Evolutionary conservation across 176 grass and related monocot genomes (phyloP).

Genomic region (Neostapfia colusana): DNA sequence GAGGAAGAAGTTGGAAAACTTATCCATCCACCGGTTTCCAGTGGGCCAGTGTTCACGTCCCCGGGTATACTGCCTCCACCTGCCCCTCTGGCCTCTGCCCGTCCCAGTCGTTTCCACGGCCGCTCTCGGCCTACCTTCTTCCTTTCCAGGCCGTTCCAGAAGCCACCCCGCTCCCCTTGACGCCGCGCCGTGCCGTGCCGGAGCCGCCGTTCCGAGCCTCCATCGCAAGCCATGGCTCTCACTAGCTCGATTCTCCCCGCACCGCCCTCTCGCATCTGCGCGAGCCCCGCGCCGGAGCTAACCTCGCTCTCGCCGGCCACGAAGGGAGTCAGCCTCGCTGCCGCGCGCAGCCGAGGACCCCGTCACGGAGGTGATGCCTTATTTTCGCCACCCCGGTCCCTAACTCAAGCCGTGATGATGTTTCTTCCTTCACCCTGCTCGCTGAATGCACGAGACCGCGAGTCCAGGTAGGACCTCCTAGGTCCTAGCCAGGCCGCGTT

Average conservation of each 20-base stretch:
- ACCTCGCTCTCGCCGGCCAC: slow-evolving; percentile 30
- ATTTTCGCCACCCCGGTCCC: background rate
- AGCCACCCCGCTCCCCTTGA: slow-evolving; percentile 24
- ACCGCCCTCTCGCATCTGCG: slow-evolving; percentile 34
- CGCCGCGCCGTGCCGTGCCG: no score
- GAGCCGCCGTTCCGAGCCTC: background rate
- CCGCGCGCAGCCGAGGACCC: slow-evolving; percentile 22
- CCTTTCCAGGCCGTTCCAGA: slow-evolving; percentile 23
- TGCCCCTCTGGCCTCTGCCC: slow-evolving; percentile 16
- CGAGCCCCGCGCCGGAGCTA: slow-evolving; percentile 29
- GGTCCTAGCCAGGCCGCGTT: background rate
- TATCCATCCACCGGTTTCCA: slow-evolving; percentile 38
- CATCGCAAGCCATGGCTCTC: slow-evolving; percentile 42
- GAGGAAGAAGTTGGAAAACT: background rate
- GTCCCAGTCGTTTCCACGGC: slow-evolving; percentile 30
- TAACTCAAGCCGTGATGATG: background rate
- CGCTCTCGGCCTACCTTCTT: background rate
- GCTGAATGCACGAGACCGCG: background rate
- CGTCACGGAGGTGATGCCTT: slow-evolving; percentile 36
- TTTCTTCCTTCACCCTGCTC: background rate
- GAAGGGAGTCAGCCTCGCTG: slow-evolving; percentile 28
- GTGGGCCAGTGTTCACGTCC: slow-evolving; percentile 12
- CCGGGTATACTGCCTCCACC: background rate
- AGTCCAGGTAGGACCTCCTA: background rate
- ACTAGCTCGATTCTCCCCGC: slow-evolving; percentile 28